Evolutionary conservation across 2,329 filamentous ascomycete genomes (phyloP).

Genomic region (Ceratocystis variospora): DNA sequence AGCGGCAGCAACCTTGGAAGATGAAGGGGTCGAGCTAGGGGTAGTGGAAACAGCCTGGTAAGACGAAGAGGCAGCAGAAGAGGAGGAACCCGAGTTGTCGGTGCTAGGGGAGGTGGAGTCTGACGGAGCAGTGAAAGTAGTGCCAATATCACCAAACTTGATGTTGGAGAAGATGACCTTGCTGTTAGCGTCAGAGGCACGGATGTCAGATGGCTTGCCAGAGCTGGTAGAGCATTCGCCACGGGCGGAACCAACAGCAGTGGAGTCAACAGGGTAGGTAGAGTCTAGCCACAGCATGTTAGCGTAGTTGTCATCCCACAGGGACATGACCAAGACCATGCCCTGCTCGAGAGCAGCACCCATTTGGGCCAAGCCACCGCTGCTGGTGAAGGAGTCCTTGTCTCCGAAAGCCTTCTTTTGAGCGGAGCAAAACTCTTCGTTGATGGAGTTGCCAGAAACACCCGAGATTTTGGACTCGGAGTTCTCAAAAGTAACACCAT

Average conservation of each 20-base stretch:
- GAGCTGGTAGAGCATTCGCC: constrained; percentile 23
- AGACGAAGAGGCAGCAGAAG: neutral
- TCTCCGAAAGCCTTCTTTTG: constrained; percentile 45
- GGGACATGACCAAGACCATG: constrained; percentile 51
- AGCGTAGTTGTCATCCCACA: constrained; percentile 43
- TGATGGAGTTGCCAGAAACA: constrained; percentile 46
- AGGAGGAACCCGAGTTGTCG: neutral
- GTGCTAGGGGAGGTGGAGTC: neutral
- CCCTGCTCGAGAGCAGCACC: constrained; percentile 39
- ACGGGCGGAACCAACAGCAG: constrained; percentile 22
- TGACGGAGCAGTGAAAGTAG: constrained; percentile 26
- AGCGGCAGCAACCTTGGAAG: neutral
- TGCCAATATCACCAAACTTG: constrained; percentile 35
- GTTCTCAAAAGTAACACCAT: constrained; percentile 39
- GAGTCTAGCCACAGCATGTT: constrained; percentile 62
- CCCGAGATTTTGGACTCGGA: constrained; percentile 25
- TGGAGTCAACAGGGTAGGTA: constrained; percentile 37
- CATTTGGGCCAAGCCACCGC: constrained; percentile 45
- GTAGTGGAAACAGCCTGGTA: neutral
- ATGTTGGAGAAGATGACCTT: constrained; percentile 37
- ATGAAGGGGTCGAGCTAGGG: neutral
- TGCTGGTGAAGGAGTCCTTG: constrained; percentile 33
- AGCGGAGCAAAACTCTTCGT: constrained; percentile 40
- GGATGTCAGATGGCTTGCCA: constrained; percentile 23
- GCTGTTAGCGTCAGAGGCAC: constrained; percentile 23